Base-by-base conservation (phyloP, 495 filamentous ascomycete genomes). In the Podospora appendiculata region DNA sequence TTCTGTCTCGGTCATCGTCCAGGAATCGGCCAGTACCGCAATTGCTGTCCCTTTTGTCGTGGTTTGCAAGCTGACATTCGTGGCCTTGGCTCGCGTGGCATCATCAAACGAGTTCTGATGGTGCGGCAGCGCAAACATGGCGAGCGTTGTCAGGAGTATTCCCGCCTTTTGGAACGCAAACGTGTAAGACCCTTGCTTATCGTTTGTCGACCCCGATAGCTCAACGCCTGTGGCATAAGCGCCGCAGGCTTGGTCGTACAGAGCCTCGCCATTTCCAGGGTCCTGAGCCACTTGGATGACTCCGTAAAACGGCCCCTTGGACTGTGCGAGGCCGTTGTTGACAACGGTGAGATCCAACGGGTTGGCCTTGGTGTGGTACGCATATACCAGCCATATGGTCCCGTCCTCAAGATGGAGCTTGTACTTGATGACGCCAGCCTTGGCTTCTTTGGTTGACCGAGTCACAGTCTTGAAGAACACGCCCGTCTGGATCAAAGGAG, bases 41-140 rank as follows among this genome's bases (percentile, higher is more conserved):
- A 76, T 82, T 17, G 86, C 85, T 36, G 82, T 70, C 8, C 93
- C 93, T 66, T 96, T 98, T 4, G 89, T 95, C 0, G 89, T 90
- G 7, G 88, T 94, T 40, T 85, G 78, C 11, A 97, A 69, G 46
- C 78, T 75, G 12, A 91, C 63, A 8, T 68, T 64, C 18, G 85
- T 83, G 49, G 77, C 61, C n/a, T 69, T 76, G 5, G 63, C 70
- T 10, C 64, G 54, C 2, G 88, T 93, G 6, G 45, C 64, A 4
- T 54, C 48, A 56, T 87, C 81, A 53, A 96, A 93, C 2, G 88
- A 86, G 42, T 80, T 69, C 12, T 87, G 59, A 53, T 96, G 93
- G 67, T 98, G 93, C 18, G 91, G 87, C 52, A 98, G 70, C 39
- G 92, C 90, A 56, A 85, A 98, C 86, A 95, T 95, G 54, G 90